phyloP scores from a whole-genome alignment of 2,329 filamentous ascomycete genomes.

The Tolypocladium amazonense region DNA sequence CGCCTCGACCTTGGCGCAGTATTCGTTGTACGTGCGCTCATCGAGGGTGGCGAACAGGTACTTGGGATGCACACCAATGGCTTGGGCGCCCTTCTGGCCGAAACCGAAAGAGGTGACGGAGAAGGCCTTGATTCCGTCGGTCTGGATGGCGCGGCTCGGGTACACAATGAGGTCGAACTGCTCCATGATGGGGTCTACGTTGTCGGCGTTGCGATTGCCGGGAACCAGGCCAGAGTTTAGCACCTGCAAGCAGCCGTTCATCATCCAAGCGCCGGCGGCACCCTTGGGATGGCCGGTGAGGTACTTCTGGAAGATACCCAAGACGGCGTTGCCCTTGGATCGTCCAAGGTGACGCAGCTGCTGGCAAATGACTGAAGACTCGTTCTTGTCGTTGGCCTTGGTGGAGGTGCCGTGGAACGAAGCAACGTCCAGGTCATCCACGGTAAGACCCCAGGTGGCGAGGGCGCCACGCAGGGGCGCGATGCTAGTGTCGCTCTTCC shows the following conservation, averaged over 20 bases:
- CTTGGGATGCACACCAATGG: slow-evolving; percentile 91
- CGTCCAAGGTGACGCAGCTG: slow-evolving; percentile 92
- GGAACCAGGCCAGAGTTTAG: slow-evolving; percentile 90
- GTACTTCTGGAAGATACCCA: slow-evolving; percentile 99
- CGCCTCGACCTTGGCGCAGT: slow-evolving; percentile 80
- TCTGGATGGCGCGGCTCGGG: slow-evolving; percentile 89
- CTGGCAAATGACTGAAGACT: slow-evolving; percentile 93
- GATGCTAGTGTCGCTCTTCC: slow-evolving; percentile 90
- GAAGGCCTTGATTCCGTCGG: slow-evolving; percentile 96
- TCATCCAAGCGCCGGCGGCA: slow-evolving; percentile 98
- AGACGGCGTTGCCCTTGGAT: slow-evolving; percentile 88
- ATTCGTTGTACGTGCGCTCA: slow-evolving; percentile 67
- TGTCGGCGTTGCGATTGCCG: slow-evolving; percentile 96
- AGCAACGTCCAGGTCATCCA: slow-evolving; percentile 88
- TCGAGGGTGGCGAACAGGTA: slow-evolving; percentile 95
- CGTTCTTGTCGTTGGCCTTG: slow-evolving; percentile 98
- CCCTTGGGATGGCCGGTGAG: slow-evolving; percentile 98
- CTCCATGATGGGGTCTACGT: slow-evolving; percentile 93
- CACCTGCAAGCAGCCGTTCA: slow-evolving; percentile 95
- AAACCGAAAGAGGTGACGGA: slow-evolving; percentile 98
- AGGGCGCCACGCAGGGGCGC: slow-evolving; percentile 91
- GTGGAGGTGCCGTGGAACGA: slow-evolving; percentile 99
- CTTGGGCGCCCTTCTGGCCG: slow-evolving; percentile 96
- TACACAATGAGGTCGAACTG: slow-evolving; percentile 97
- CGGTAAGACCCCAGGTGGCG: slow-evolving; percentile 94